These are phyloP conservation scores for Venturia oleaginea DNA, from an alignment of 2,329 filamentous ascomycete species.

Conservation along the genomic window DNA sequence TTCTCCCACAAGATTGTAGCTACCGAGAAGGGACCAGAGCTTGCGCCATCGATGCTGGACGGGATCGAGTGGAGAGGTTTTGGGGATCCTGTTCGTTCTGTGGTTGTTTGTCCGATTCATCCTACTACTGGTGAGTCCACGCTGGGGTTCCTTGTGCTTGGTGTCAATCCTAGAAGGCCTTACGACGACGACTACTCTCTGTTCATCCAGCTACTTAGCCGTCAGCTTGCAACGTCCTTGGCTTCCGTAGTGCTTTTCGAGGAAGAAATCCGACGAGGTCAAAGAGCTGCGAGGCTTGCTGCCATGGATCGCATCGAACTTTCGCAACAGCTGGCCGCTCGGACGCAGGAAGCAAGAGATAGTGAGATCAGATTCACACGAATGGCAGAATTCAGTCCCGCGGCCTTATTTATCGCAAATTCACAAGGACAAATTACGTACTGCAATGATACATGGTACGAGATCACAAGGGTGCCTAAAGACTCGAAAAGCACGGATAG, in stretches of 20 bases:
- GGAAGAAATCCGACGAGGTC: conserved; percentile 68
- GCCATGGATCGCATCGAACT: conserved; percentile 69
- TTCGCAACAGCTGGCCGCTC: conserved; percentile 61
- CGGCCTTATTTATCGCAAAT: conserved; percentile 79
- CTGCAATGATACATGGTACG: conserved; percentile 68
- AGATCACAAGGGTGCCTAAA: conserved; percentile 58
- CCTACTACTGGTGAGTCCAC: conserved; percentile 65
- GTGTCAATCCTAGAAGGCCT: conserved; percentile 66
- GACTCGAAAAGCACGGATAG: conserved; percentile 48
- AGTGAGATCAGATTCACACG: conserved; percentile 71
- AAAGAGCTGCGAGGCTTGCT: conserved; percentile 63
- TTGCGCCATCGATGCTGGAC: conserved; percentile 55
- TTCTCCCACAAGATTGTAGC: background rate
- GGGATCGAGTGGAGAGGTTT: conserved; percentile 63
- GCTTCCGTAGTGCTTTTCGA: conserved; percentile 76
- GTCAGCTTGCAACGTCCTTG: conserved; percentile 70
- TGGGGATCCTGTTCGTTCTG: conserved; percentile 57
- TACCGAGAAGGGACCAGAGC: conserved; percentile 30
- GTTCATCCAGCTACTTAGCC: conserved; percentile 64
- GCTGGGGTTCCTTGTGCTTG: conserved; percentile 70
- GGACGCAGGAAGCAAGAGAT: conserved; percentile 47
- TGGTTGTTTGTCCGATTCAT: conserved; percentile 71
- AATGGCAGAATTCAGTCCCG: conserved; percentile 77
- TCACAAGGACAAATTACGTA: conserved; percentile 62
- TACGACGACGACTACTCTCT: conserved; percentile 75